Percentiles rank a stretch among this genome's conserved stretches.
Evolutionary conservation across 495 filamentous ascomycete genomes (phyloP).

Genomic region (Aspergillus sclerotiicarbonarius): DNA sequence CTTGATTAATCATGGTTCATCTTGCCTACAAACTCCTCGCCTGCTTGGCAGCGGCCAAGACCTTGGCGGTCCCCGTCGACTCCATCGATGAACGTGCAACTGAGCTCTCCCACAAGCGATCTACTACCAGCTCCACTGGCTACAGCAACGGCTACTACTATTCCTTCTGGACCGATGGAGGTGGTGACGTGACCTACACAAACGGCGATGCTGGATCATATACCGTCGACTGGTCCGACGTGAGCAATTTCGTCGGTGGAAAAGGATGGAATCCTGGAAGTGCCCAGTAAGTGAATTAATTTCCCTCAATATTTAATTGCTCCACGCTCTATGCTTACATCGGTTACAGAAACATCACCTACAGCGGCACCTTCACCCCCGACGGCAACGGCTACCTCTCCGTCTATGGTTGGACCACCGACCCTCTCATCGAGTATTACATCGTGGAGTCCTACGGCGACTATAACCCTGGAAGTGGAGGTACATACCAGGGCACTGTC

Average conservation of each 20-base stretch:
- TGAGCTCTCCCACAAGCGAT: slow-evolving; percentile 18
- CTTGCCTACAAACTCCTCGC: slow-evolving; percentile 43
- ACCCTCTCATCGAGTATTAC: slow-evolving; percentile 65
- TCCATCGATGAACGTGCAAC: slow-evolving; percentile 3
- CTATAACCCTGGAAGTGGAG: slow-evolving; percentile 50
- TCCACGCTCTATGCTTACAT: not conserved
- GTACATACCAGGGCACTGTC: slow-evolving; percentile 52
- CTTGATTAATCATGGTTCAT: slow-evolving; percentile 41
- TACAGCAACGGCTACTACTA: slow-evolving; percentile 60
- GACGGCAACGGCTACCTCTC: slow-evolving; percentile 59
- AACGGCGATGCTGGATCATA: slow-evolving; percentile 58
- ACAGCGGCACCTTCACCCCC: slow-evolving; percentile 53
- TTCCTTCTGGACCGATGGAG: slow-evolving; percentile 61
- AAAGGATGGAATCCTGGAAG: slow-evolving; percentile 61
- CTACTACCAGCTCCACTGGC: slow-evolving; percentile 45
- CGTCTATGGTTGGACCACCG: slow-evolving; percentile 62
- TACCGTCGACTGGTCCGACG: slow-evolving; percentile 51
- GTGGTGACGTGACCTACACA: slow-evolving; percentile 52
- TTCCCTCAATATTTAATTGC: not conserved
- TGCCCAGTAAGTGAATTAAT: slow-evolving; percentile 31
- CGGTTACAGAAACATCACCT: slow-evolving; percentile 47
- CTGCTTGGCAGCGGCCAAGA: slow-evolving; percentile 29
- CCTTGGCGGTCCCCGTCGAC: slow-evolving; percentile 42
- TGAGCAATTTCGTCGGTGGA: slow-evolving; percentile 60
- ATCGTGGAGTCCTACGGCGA: slow-evolving; percentile 58